These are phyloP conservation scores for Bruguiera parviflora DNA, from an alignment of 345 rosid species.

Conservation along the genomic window DNA sequence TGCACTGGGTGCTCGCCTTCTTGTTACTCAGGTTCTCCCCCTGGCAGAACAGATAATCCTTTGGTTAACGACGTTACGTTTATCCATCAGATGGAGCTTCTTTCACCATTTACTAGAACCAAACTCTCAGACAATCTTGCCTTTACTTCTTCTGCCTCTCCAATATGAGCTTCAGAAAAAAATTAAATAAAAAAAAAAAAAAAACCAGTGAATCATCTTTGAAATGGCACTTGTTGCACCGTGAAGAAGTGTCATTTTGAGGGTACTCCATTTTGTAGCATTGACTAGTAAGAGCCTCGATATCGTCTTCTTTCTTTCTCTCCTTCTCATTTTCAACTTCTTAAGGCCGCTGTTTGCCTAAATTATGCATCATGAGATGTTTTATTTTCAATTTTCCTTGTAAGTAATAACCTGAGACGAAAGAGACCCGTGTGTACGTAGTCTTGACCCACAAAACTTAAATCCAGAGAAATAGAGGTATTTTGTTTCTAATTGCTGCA, in stretches of 20 bases:
- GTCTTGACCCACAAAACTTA: background rate
- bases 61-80: conserved; percentile 64
- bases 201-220: background rate
- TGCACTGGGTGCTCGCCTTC: conserved; percentile 42
- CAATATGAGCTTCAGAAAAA: conserved; percentile 14
- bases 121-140: conserved; percentile 45
- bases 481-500: too few species aligned
- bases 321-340: too few species aligned
- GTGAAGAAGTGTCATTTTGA: background rate
- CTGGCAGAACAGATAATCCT: conserved; percentile 71
- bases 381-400: background rate
- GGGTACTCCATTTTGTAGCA: background rate
- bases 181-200: background rate
- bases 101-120: conserved; percentile 53
- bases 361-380: background rate
- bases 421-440: conserved; percentile 3
- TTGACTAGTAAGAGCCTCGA: background rate
- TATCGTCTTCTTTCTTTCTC: background rate
- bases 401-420: conserved; percentile 3
- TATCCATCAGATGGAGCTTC: conserved; percentile 60
- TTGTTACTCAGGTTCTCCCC: conserved; percentile 68
- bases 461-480: too few species aligned
- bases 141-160: conserved; percentile 37
- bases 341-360: background rate
- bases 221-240: background rate